A percentile compares a stretch with the other conserved stretches of the same genome.
These are phyloP conservation scores for Claviceps sp. DNA, from an alignment of 2,329 filamentous ascomycete species.

Conservation along the genomic window DNA sequence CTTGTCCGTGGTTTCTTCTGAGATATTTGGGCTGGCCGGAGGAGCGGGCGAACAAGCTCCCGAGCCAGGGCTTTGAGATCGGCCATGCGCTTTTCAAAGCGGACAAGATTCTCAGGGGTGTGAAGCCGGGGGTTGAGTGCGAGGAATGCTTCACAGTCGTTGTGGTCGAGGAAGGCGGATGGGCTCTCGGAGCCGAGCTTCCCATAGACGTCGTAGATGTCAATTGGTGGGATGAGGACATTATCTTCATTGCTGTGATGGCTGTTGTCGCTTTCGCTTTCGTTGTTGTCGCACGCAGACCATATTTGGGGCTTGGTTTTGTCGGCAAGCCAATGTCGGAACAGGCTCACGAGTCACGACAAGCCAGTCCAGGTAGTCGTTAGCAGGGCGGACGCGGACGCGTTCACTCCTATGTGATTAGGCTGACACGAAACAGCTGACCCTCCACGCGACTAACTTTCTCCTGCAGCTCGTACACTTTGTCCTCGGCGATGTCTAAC, in stretches of 20 bases:
- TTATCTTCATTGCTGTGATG: no score
- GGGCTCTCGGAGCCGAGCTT: conserved; percentile 24
- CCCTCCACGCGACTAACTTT: conserved; percentile 67
- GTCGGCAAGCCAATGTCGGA: conserved; percentile 86
- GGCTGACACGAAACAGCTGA: conserved; percentile 65
- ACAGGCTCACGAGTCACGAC: conserved; percentile 72
- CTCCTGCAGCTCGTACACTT: conserved; percentile 83
- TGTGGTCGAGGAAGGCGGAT: conserved; percentile 60
- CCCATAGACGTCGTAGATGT: no score
- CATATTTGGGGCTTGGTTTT: conserved; percentile 60
- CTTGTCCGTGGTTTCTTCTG: conserved; percentile 20
- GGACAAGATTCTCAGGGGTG: conserved; percentile 68
- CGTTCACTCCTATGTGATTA: conserved; percentile 67
- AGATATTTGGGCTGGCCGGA: conserved; percentile 36
- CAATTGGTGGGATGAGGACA: no score
- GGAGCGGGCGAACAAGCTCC: conserved; percentile 71
- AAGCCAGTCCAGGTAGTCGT: conserved; percentile 79
- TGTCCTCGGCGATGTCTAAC: conserved; percentile 85
- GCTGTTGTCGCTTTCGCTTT: no score
- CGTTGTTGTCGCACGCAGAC: conserved; percentile 15
- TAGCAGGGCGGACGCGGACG: conserved; percentile 63
- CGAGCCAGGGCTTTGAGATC: conserved; percentile 76
- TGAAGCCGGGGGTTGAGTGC: conserved; percentile 75
- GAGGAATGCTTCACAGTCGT: conserved; percentile 82
- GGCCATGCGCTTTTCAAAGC: conserved; percentile 77